phyloP scores from a whole-genome alignment of 2,329 filamentous ascomycete species.

The Trichoderma polysporum region DNA sequence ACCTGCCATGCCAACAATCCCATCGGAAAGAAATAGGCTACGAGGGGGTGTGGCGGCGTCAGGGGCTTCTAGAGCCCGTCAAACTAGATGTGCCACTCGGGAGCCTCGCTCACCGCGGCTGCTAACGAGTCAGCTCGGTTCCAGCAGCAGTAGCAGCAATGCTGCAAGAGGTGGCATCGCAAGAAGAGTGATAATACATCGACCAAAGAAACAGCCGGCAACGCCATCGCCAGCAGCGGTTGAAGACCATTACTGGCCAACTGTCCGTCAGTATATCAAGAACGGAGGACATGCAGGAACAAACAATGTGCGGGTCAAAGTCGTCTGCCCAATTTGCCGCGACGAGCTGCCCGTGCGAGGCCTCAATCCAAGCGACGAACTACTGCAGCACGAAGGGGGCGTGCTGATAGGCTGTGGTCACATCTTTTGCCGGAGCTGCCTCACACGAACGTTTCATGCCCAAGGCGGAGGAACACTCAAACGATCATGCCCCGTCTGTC shows the following conservation, averaged over 20 bases:
- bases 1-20: background rate
- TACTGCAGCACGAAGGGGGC: background rate
- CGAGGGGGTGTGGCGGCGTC: background rate
- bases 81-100: background rate
- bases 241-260: background rate
- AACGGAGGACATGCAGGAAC: background rate
- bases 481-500: background rate
- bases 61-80: background rate
- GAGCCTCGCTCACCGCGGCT: background rate
- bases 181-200: background rate
- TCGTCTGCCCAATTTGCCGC: background rate
- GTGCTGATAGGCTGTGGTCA: slow-evolving; percentile 28
- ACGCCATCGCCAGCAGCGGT: background rate
- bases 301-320: background rate
- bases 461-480: background rate
- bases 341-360: background rate
- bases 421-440: slow-evolving; percentile 26
- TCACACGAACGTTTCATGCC: background rate
- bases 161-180: background rate
- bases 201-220: background rate
- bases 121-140: background rate
- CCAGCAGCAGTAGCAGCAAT: background rate
- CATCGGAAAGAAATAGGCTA: background rate
- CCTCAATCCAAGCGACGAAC: background rate
- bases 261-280: background rate